Percentiles rank a stretch among this genome's conserved stretches.
Evolutionary conservation across 345 rosid species (phyloP).

Genomic region (Reutealis trisperma): DNA sequence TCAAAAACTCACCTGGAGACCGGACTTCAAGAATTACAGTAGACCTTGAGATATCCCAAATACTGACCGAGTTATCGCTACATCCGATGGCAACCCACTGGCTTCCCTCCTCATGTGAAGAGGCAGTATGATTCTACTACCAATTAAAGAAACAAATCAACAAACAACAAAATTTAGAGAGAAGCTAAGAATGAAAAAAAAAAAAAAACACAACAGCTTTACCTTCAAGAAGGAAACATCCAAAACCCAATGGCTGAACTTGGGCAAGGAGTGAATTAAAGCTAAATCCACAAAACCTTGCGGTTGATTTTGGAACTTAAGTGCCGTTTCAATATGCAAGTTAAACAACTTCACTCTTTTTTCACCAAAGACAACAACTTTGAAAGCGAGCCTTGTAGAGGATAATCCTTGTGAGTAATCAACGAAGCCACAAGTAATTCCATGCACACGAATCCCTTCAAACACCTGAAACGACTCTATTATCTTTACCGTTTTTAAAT

Average conservation of each 20-base stretch:
- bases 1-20: conserved; percentile 61
- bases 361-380: conserved; percentile 66
- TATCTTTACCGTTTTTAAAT: conserved; percentile 50
- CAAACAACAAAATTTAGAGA: conserved; percentile 9
- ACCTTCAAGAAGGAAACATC: conserved; percentile 79
- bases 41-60: conserved; percentile 61
- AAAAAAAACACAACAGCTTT: background rate
- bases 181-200: background rate
- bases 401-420: conserved; percentile 22
- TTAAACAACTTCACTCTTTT: conserved; percentile 68
- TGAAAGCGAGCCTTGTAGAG: conserved; percentile 29
- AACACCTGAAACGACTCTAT: conserved; percentile 72
- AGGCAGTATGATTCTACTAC: conserved; percentile 34
- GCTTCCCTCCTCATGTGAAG: conserved; percentile 30
- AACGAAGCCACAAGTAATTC: conserved; percentile 45
- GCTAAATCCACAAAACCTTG: conserved; percentile 40
- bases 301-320: conserved; percentile 17
- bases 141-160: conserved; percentile 17
- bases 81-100: conserved; percentile 74
- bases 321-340: conserved; percentile 33
- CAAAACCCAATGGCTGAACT: conserved; percentile 75
- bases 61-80: conserved; percentile 68
- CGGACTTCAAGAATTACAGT: conserved; percentile 55
- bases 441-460: conserved; percentile 86
- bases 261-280: conserved; percentile 57